Percentiles rank a stretch among this genome's conserved stretches.
These are phyloP conservation scores for Nigrospora osmanthi DNA, from an alignment of 2,329 filamentous ascomycete genomes.

Conservation along the genomic window DNA sequence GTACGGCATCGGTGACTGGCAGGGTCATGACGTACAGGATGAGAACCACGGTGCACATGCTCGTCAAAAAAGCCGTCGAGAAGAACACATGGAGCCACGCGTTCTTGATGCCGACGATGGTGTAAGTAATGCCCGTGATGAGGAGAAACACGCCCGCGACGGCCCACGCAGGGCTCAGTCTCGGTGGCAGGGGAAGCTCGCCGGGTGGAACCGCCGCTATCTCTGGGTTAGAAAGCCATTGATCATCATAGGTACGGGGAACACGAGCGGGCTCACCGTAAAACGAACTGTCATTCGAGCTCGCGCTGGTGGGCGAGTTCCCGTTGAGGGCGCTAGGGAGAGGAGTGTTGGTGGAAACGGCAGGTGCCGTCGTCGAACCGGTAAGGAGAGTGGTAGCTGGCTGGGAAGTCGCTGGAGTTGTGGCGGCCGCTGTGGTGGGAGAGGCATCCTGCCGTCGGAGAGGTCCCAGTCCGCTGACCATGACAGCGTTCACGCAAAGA, in stretches of 20 bases:
- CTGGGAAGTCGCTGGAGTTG: slow-evolving; percentile 5
- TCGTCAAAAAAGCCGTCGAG: slow-evolving; percentile 65
- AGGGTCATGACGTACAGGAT: slow-evolving; percentile 84
- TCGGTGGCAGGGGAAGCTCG: slow-evolving; percentile 63
- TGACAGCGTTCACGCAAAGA: slow-evolving; percentile 27
- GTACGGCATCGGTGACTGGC: slow-evolving; percentile 65
- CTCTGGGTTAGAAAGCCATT: background rate
- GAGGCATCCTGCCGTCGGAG: slow-evolving; percentile 25
- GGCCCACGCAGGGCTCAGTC: slow-evolving; percentile 72
- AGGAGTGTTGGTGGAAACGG: slow-evolving; percentile 6
- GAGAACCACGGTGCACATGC: slow-evolving; percentile 69
- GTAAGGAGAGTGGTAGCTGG: slow-evolving; percentile 6
- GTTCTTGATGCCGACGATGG: slow-evolving; percentile 76
- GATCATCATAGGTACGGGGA: too few relatives aligned
- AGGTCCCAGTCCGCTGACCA: slow-evolving; percentile 23
- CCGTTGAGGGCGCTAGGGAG: slow-evolving; percentile 21
- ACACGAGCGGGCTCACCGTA: too few relatives aligned
- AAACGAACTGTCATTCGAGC: background rate
- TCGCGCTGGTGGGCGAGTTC: slow-evolving; percentile 16
- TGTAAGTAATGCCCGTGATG: slow-evolving; percentile 60
- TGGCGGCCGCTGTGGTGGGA: slow-evolving; percentile 10
- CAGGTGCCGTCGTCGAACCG: slow-evolving; percentile 5
- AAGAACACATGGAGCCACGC: slow-evolving; percentile 73
- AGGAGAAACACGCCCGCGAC: slow-evolving; percentile 74
- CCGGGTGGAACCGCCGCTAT: slow-evolving; percentile 38